phyloP scores from a whole-genome alignment of 768 basidiomycete genomes.

The Leucocoprinus leucothites region DNA sequence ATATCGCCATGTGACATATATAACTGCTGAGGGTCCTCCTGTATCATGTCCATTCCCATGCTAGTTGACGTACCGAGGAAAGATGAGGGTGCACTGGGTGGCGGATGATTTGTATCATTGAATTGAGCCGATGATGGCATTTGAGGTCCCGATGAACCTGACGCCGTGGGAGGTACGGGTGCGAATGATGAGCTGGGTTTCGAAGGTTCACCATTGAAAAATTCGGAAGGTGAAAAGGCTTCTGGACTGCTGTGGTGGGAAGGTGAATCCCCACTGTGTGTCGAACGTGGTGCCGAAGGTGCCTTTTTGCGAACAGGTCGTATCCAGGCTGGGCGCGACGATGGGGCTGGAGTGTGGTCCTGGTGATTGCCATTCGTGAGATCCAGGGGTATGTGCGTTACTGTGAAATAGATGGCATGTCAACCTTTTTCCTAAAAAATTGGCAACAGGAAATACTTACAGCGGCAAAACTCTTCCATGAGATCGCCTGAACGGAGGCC shows the following conservation, averaged over 20 bases:
- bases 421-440: not conserved
- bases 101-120: slow-evolving; percentile 15
- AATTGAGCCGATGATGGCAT: slow-evolving; percentile 9
- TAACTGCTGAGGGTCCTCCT: slow-evolving; percentile 43
- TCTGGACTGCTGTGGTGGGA: slow-evolving; percentile 60
- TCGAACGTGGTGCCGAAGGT: slow-evolving; percentile 43
- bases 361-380: slow-evolving; percentile 38
- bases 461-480: slow-evolving; percentile 92
- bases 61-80: slow-evolving; percentile 35
- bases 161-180: slow-evolving; percentile 17
- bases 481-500: slow-evolving; percentile 88
- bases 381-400: slow-evolving; percentile 86
- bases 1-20: slow-evolving; percentile 60
- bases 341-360: slow-evolving; percentile 40
- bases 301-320: slow-evolving; percentile 83
- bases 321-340: slow-evolving; percentile 78
- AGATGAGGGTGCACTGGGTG: slow-evolving; percentile 17
- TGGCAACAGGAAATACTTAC: slow-evolving; percentile 35
- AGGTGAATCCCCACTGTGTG: slow-evolving; percentile 39
- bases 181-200: slow-evolving; percentile 26
- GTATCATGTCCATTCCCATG: slow-evolving; percentile 43
- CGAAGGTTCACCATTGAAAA: slow-evolving; percentile 48
- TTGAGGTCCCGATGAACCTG: slow-evolving; percentile 15
- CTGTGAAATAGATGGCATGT: slow-evolving; percentile 28
- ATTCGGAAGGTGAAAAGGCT: slow-evolving; percentile 61